Base-by-base conservation (phyloP, 2,329 filamentous ascomycete genomes). In the Colletotrichum sp. region DNA sequence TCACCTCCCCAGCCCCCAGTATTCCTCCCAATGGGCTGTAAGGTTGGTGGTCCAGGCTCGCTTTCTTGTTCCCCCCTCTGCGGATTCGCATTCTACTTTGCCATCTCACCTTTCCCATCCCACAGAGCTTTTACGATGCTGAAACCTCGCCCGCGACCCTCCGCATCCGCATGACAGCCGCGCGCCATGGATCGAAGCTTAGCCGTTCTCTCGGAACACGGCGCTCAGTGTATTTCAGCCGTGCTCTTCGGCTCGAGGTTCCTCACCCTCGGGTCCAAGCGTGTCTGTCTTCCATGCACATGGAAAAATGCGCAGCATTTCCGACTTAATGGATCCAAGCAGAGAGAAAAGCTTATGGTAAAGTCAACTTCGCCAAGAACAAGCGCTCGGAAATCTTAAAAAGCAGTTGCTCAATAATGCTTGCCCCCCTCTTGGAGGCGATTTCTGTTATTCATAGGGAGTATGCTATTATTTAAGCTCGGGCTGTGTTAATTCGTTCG, bases 321-420 rank as follows among this genome's bases (percentile, higher is more conserved):
- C 25, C 55, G 8, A 19, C 9, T 59, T 9, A 59, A 59, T 15
- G 55, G 13, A 30, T 30, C 55, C 27, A 59, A 16, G 25, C 5
- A 9, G 27, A 27, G 13, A 19, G 27, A 1, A 59, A 59, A 59
- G 25, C 8, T 59, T 59, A 19, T 19, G 55, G 4, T 6, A 30
- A 59, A 59, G 25, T 59, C 27, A 27, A 59, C 55, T 59, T 30
- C 25, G 55, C 55, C 55, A 30, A 59, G 55, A 59, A 19, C 27
- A 59, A 59, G 55, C 55, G 13, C 27, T 28, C 44, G 44, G 25
- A 59, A 59, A 59, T 30, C 15, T 59, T 59, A 30, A 59, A 59
- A 59, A 48, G 5, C 34, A 16, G n/a, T 48, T 59, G 22, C 25
- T 59, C 2, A 8, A 16, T 8, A 30, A 27, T 27, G 12, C n/a